These are phyloP conservation scores for Claviceps sp. DNA, from an alignment of 2,329 filamentous ascomycete species.

Conservation along the genomic window DNA sequence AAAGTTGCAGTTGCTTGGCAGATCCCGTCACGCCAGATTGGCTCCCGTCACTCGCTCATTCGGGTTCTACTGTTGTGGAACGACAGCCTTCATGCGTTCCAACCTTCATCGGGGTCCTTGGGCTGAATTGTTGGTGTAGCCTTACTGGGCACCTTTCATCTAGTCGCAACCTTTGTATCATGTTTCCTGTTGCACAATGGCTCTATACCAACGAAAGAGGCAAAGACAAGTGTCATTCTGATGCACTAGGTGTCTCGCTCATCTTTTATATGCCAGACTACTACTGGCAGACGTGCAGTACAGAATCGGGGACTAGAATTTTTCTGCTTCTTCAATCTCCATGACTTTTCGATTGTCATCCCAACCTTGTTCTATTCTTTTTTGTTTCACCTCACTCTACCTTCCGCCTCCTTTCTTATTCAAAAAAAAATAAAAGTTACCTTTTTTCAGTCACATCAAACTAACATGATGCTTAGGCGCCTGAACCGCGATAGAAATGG, in stretches of 20 bases:
- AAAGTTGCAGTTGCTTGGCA: background rate
- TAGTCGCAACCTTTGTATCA: background rate
- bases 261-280: background rate
- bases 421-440: too few species aligned
- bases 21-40: background rate
- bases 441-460: conserved; percentile 2
- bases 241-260: background rate
- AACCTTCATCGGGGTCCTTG: conserved; percentile 1
- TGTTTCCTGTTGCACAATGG: conserved; percentile 1
- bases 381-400: background rate
- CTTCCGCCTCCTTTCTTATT: too few species aligned
- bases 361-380: background rate
- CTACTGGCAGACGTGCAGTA: background rate
- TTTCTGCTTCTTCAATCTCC: background rate
- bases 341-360: background rate
- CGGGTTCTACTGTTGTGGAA: background rate
- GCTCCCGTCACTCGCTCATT: background rate
- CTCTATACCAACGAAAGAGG: background rate
- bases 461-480: conserved; percentile 16
- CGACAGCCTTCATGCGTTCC: background rate
- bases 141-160: background rate
- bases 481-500: conserved; percentile 16
- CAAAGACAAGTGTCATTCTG: conserved; percentile 3
- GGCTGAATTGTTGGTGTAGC: conserved; percentile 1
- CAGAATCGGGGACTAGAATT: background rate